Conservation (phyloP, 1,284 basidiomycete genomes). For the Tranzscheliella williamsii region DNA sequence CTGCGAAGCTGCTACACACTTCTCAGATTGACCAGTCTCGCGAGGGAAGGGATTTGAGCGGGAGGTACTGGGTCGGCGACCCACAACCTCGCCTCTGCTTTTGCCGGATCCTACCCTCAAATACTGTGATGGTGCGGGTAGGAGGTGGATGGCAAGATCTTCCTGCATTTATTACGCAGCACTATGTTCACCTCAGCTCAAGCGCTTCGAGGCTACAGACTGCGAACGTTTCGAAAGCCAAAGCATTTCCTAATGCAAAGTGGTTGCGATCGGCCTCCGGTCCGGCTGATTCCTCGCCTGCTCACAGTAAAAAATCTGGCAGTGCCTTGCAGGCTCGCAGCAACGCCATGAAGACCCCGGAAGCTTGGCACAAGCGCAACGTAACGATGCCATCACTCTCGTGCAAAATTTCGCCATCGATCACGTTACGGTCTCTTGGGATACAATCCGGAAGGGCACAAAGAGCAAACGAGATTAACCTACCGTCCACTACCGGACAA, state of each 20-base stretch:
- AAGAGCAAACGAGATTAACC: too few relatives aligned
- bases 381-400: too few relatives aligned
- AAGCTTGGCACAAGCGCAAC: too few relatives aligned
- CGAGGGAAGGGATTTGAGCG: slow-evolving; percentile 30
- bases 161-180: slow-evolving; percentile 43
- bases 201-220: too few relatives aligned
- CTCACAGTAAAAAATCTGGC: too few relatives aligned
- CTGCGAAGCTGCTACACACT: slow-evolving; percentile 1
- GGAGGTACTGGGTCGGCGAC: slow-evolving; percentile 55
- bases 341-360: too few relatives aligned
- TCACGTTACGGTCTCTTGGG: too few relatives aligned
- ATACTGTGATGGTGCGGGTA: slow-evolving; percentile 58
- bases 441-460: too few relatives aligned
- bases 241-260: not conserved
- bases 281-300: slow-evolving; percentile 2
- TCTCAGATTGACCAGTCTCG: not conserved
- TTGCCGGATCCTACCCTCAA: slow-evolving; percentile 54
- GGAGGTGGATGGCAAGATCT: slow-evolving; percentile 61
- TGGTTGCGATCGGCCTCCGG: slow-evolving; percentile 32
- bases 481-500: too few relatives aligned
- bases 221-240: too few relatives aligned
- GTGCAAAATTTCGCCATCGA: too few relatives aligned
- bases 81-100: slow-evolving; percentile 54
- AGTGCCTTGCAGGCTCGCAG: too few relatives aligned
- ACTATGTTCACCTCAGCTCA: slow-evolving; percentile 20